Percentiles rank a stretch among this genome's conserved stretches.
Evolutionary conservation across 1,284 basidiomycete species (phyloP).

Genomic region (Fomitiporia mediterranea): DNA sequence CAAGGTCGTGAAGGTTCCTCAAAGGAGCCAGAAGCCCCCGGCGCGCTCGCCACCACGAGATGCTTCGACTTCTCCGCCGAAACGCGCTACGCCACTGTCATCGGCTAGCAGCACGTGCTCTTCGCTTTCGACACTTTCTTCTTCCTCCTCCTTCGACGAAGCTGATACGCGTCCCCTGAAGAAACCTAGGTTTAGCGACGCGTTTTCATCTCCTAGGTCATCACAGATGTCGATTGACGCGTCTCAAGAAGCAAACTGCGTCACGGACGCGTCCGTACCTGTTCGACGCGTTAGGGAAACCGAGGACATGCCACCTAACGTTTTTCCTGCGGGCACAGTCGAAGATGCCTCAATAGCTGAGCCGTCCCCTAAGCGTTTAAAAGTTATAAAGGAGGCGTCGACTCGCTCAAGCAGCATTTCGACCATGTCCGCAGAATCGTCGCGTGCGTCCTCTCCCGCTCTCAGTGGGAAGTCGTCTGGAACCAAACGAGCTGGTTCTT

Average conservation of each 20-base stretch:
- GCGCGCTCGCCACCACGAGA: background rate
- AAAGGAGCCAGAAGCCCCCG: background rate
- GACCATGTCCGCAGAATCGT: background rate
- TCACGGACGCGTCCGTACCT: background rate
- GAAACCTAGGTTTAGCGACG: slow-evolving; percentile 9
- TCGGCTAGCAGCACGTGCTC: background rate
- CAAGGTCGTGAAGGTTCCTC: background rate
- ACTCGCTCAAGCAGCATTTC: background rate
- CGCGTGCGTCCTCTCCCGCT: background rate
- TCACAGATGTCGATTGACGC: background rate
- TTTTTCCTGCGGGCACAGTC: background rate
- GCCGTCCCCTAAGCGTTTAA: background rate
- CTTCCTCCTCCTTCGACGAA: background rate
- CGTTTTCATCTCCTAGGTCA: background rate
- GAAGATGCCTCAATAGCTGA: background rate
- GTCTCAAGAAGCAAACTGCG: background rate
- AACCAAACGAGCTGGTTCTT: background rate
- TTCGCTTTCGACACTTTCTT: background rate
- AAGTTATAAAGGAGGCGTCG: background rate
- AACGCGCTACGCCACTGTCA: background rate
- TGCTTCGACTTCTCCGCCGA: background rate
- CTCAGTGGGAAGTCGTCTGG: background rate
- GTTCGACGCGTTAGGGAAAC: background rate
- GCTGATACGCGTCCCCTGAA: slow-evolving; percentile 3
- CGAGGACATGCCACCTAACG: background rate